Base-by-base conservation (phyloP, 78 protist genomes). In the Chrysochromulina tobinii region DNA sequence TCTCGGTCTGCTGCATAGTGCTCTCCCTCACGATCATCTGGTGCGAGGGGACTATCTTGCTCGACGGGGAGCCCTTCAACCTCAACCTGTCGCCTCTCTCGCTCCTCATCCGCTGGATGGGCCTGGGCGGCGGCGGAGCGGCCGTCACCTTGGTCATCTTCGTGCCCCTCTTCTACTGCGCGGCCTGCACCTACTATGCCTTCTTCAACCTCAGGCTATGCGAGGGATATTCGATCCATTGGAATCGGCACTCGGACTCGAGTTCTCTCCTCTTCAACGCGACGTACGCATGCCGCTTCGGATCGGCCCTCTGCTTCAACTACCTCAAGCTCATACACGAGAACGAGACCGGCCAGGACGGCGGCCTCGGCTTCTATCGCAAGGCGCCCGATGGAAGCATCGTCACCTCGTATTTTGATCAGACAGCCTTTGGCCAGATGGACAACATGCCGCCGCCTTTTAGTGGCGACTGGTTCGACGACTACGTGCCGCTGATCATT, bases 201-300 rank as follows among this genome's bases (percentile, higher is more conserved):
- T 14, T 69, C 25, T 69, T 69, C 79, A 11, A 21, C 25, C 1
- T 69, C 20, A 25, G 38, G 79, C 79, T 69, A 7, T 69, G 23
- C 79, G 54, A 38, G 7, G 1, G 8, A 1, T 23, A 66, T 38
- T 14, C 79, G 48, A 50, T 69, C 20, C 53, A 69, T 20, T 1
- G 54, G 14, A 11, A 38, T 18, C 25, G 38, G 25, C 23, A 69
- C 53, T 69, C 79, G 79, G 79, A 69, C 79, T 6, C 23, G 1
- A 7, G 25, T 11, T 23, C 73, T 25, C 73, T 67, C 48, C 73
- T 67, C 48, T 67, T 67, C 73, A 67, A 67, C 38, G 73, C 23
- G 48, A 67, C 73, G 48, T 72, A 72, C 53, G 81, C 81, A 4
- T 77, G 85, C n/a, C 85, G 85, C 38, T 59, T 77, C n/a, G 85